Percentiles rank a stretch among this genome's conserved stretches.
Conservation (phyloP, 2,329 filamentous ascomycete species). For the Epichloe amarillans region DNA sequence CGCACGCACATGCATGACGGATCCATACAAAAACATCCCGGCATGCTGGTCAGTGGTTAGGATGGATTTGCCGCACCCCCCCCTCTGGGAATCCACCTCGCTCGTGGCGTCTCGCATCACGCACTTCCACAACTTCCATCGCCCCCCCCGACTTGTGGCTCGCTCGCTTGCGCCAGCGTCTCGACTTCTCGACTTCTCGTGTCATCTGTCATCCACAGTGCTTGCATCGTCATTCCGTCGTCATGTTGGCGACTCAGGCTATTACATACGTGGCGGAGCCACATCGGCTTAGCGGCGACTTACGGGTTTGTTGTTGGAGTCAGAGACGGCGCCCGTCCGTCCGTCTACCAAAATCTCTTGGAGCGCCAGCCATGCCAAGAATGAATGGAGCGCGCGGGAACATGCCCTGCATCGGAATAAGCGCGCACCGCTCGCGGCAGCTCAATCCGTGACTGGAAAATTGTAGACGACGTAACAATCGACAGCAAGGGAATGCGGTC, state of each 20-base stretch:
- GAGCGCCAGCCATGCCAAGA: no score
- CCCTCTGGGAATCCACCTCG: background rate
- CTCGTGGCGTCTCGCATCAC: constrained; percentile 7
- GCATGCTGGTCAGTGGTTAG: background rate
- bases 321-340: no score
- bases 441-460: background rate
- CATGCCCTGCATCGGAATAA: background rate
- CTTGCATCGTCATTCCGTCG: constrained; percentile 3
- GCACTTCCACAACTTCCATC: background rate
- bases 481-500: no score
- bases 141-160: background rate
- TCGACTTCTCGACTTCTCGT: background rate
- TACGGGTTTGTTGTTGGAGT: background rate
- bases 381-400: no score
- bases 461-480: background rate
- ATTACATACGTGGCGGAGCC: background rate
- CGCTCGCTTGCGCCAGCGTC: constrained; percentile 3
- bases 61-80: background rate
- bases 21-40: constrained; percentile 2
- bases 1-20: background rate
- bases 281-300: background rate
- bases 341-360: background rate
- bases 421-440: background rate
- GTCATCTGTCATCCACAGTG: background rate
- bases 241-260: constrained; percentile 3